Conservation (phyloP, 2,329 filamentous ascomycete genomes). For the Aspergillus brasiliensis region DNA sequence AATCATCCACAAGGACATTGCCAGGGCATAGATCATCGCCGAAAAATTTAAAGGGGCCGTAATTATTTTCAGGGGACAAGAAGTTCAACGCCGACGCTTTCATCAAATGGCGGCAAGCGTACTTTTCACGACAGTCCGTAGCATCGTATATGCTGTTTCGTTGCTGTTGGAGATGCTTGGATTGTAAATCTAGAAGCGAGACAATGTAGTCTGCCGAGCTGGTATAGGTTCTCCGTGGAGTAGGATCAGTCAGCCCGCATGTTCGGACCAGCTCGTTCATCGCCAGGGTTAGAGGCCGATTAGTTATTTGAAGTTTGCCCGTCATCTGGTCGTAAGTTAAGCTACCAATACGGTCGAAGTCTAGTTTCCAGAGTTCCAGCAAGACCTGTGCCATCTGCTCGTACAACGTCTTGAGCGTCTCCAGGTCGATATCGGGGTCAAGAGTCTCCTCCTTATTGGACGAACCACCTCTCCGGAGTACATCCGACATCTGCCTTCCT, state of each 20-base stretch:
- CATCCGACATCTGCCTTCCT: conserved; percentile 9
- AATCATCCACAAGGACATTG: conserved; percentile 29
- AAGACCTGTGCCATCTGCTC: conserved; percentile 11
- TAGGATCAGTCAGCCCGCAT: neutral
- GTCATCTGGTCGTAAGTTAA: neutral
- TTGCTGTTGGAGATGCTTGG: neutral
- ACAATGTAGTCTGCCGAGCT: conserved; percentile 10
- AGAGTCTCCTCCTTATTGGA: neutral
- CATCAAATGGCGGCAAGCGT: conserved; percentile 11
- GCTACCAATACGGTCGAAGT: conserved; percentile 9
- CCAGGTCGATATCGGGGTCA: neutral
- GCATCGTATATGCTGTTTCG: conserved; percentile 12
- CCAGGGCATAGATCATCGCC: conserved; percentile 31
- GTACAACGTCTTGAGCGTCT: conserved; percentile 1
- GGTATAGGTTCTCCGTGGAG: neutral
- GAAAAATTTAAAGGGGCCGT: conserved; percentile 27
- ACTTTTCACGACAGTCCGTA: conserved; percentile 11
- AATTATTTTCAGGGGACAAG: neutral
- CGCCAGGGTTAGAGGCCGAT: neutral
- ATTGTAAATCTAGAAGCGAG: conserved; percentile 5
- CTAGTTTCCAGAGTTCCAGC: conserved; percentile 6
- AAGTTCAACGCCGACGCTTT: conserved; percentile 5
- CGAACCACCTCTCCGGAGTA: neutral
- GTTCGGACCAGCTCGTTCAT: conserved; percentile 12
- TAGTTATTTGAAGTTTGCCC: neutral